A percentile compares a stretch with the other conserved stretches of the same genome.
These are phyloP conservation scores for Lasiodiplodia citricola DNA, from an alignment of 2,329 filamentous ascomycete species.

Conservation along the genomic window DNA sequence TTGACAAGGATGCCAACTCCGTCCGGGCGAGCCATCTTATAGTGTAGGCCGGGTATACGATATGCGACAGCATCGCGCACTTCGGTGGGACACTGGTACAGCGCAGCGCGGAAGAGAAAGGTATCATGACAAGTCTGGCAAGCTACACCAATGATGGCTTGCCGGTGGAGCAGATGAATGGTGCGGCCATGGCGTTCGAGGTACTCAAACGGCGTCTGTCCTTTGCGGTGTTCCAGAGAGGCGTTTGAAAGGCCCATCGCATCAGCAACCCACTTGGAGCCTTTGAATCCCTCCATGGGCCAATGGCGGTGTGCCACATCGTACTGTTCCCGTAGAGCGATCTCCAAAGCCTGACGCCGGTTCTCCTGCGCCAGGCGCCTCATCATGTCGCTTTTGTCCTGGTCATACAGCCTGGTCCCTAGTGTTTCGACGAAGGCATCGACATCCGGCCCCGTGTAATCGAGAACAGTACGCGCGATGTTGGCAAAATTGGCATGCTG, in stretches of 20 bases:
- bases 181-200: not conserved
- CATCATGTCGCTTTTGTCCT: too few relatives aligned
- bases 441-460: too few relatives aligned
- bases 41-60: too few relatives aligned
- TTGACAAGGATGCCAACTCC: not conserved
- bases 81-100: not conserved
- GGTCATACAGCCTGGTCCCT: too few relatives aligned
- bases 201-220: not conserved
- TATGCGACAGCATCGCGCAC: too few relatives aligned
- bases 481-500: too few relatives aligned
- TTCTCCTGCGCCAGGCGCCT: too few relatives aligned
- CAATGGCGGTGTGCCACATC: not conserved
- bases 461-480: too few relatives aligned
- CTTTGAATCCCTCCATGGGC: not conserved
- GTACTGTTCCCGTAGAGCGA: too few relatives aligned
- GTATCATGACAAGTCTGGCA: not conserved
- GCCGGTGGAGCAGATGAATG: not conserved
- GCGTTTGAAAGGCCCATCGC: not conserved
- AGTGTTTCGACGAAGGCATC: not conserved
- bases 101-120: not conserved
- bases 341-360: too few relatives aligned
- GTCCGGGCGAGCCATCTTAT: not conserved
- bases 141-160: not conserved
- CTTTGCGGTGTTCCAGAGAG: not conserved
- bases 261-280: not conserved